Evolutionary conservation across 2,329 filamentous ascomycete genomes (phyloP).

Genomic region (Didymosphaeria variabile): DNA sequence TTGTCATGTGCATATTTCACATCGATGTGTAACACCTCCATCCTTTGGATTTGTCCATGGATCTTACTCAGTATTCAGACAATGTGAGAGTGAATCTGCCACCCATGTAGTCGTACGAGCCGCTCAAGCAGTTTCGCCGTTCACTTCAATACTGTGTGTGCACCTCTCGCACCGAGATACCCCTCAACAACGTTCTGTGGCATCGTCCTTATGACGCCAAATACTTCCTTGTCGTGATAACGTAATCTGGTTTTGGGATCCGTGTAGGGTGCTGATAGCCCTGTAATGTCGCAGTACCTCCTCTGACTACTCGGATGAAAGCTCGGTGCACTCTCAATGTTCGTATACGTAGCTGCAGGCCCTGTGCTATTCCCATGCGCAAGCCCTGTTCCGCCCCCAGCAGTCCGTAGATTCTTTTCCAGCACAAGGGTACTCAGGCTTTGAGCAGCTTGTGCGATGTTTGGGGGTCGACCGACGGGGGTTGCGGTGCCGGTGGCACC

Average conservation of each 20-base stretch:
- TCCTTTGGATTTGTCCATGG: not conserved
- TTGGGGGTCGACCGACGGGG: conserved; percentile 63
- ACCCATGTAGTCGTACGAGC: not conserved
- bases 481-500: conserved; percentile 49
- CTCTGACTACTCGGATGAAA: conserved; percentile 79
- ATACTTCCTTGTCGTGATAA: conserved; percentile 94
- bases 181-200: conserved; percentile 85
- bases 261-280: conserved; percentile 86
- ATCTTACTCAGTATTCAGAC: not conserved
- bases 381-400: conserved; percentile 40
- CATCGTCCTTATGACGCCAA: conserved; percentile 80
- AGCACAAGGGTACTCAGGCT: conserved; percentile 87
- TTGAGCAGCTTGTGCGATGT: conserved; percentile 88
- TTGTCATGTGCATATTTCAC: not conserved
- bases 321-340: conserved; percentile 93
- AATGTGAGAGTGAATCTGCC: not conserved
- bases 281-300: conserved; percentile 96
- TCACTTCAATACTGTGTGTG: conserved; percentile 93
- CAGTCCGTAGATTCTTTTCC: conserved; percentile 72
- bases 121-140: conserved; percentile 1
- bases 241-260: conserved; percentile 94
- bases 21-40: not conserved
- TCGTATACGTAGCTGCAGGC: conserved; percentile 85
- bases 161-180: conserved; percentile 88
- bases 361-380: conserved; percentile 59